These are phyloP conservation scores for Diplodia intermedia DNA, from an alignment of 2,329 filamentous ascomycete species.

Conservation along the genomic window DNA sequence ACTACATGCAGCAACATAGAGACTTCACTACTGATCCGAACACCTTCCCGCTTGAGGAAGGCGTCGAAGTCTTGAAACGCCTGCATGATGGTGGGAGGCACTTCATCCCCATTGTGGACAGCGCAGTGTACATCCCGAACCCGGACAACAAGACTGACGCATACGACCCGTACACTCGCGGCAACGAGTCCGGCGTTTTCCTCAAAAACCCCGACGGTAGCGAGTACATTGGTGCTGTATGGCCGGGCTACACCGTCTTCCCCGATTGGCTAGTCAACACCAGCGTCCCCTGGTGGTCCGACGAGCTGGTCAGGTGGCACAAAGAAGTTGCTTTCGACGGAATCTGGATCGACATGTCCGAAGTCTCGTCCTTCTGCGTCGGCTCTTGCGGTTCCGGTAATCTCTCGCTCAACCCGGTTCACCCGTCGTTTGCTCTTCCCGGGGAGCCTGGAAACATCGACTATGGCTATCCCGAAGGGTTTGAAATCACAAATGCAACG, in stretches of 20 bases:
- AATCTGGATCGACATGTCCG: constrained; percentile 65
- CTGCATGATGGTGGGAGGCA: constrained; percentile 63
- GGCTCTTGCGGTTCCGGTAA: constrained; percentile 74
- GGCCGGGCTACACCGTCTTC: constrained; percentile 67
- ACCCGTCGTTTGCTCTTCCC: constrained; percentile 69
- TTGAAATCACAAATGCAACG: constrained; percentile 71
- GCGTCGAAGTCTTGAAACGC: constrained; percentile 58
- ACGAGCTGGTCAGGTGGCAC: constrained; percentile 60
- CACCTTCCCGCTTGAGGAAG: constrained; percentile 59
- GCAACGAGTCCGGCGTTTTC: constrained; percentile 58
- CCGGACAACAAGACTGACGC: constrained; percentile 69
- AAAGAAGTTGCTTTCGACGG: constrained; percentile 62
- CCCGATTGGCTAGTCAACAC: constrained; percentile 67
- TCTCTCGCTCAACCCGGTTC: constrained; percentile 70
- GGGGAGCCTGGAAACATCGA: constrained; percentile 68
- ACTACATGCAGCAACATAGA: constrained; percentile 66
- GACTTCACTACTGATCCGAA: constrained; percentile 65
- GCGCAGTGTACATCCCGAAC: constrained; percentile 74
- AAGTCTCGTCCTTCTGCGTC: constrained; percentile 70
- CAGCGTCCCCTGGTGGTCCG: constrained; percentile 65
- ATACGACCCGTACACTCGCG: constrained; percentile 60
- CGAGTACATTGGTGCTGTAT: constrained; percentile 62
- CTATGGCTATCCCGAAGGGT: constrained; percentile 71
- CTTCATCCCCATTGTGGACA: constrained; percentile 67
- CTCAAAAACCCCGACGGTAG: constrained; percentile 63